Base-by-base conservation (phyloP, 164 flowering plant genomes). In the Kalanchoe fedtschenkoi region DNA sequence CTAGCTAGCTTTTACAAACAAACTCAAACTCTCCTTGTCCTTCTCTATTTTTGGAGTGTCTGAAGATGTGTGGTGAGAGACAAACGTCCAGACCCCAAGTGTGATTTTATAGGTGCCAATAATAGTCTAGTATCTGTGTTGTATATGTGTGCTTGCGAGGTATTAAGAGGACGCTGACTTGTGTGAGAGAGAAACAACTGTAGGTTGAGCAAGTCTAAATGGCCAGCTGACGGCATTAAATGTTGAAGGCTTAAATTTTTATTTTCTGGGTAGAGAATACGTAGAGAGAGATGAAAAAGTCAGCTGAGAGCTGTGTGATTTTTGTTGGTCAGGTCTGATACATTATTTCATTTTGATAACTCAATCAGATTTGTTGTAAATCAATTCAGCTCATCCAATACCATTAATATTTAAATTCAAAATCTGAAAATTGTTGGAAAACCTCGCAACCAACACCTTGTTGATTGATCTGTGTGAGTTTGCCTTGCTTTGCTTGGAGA, bases 231-330 rank as follows among this genome's bases (percentile, higher is more conserved):
- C 26, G 56, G 56, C 56, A 51, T 24, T 51, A 51, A 51, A 51
- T 51, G 56, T 51, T 15, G 56, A 51, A 51, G 46, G 56, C 54
- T 47, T 47, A 47, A n/a, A n/a, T n/a, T n/a, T n/a, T n/a, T n/a
- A n/a, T n/a, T n/a, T 22, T 47, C 8, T 47, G 54, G 29, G 54
- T 47, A 47, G 29, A 6, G 24, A 22, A 51, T 21, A 47, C n/a
- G n/a, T 22, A 47, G 54, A 47, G 54, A n/a, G 26, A n/a, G 22
- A 22, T 19, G 7, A 19, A 47, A 47, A 47, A 47, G 54, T 47
- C 29, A 47, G 29, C 54, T 47, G 54, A 22, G 28, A 29, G 13
- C 1, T 21, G 28, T 22, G n/a, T n/a, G n/a, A n/a, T n/a, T n/a
- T n/a, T n/a, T n/a, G n/a, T n/a, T n/a, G n/a, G n/a, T n/a, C n/a